A percentile compares a stretch with the other conserved stretches of the same genome.
Conservation (phyloP, 345 rosid species). For the Odontarrhena argentea region DNA sequence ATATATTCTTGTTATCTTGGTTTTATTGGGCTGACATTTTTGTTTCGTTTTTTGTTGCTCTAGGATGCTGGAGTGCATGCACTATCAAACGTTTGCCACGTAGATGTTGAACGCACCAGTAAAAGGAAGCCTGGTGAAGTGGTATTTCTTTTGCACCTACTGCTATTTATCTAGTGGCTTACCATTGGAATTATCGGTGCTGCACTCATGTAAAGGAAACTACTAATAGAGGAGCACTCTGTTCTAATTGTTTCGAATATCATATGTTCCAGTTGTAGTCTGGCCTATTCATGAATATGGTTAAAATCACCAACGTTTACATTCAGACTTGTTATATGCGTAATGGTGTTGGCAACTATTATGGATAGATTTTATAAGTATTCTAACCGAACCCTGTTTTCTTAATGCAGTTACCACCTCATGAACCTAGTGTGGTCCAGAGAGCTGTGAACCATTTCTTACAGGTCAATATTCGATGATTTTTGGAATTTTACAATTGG, state of each 20-base stretch:
- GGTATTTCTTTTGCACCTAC: conserved; percentile 48
- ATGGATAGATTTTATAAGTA: not conserved
- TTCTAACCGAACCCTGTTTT: conserved; percentile 19
- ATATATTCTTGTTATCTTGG: not conserved
- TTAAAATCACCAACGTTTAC: not conserved
- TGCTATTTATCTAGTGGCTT: conserved; percentile 7
- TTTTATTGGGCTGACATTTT: conserved; percentile 3
- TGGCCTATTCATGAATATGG: not conserved
- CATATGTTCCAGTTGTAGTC: not conserved
- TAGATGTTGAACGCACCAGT: conserved; percentile 87
- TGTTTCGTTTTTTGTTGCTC: conserved; percentile 2
- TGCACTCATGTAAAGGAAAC: not conserved
- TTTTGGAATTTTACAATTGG: conserved; percentile 2
- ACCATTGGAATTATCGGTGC: not conserved
- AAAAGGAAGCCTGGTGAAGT: conserved; percentile 91
- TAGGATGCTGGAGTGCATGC: conserved; percentile 99
- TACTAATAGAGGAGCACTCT: not conserved
- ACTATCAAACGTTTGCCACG: conserved; percentile 90
- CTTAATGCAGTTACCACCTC: conserved; percentile 80
- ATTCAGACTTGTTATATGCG: conserved; percentile 5
- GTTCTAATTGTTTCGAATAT: not conserved
- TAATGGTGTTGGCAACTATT: conserved; percentile 13
- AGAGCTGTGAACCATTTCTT: conserved; percentile 93
- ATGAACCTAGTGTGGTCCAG: conserved; percentile 82
- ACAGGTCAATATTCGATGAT: conserved; percentile 56